Conservation (phyloP, 2,329 filamentous ascomycete genomes). For the Colletotrichum incanum region DNA sequence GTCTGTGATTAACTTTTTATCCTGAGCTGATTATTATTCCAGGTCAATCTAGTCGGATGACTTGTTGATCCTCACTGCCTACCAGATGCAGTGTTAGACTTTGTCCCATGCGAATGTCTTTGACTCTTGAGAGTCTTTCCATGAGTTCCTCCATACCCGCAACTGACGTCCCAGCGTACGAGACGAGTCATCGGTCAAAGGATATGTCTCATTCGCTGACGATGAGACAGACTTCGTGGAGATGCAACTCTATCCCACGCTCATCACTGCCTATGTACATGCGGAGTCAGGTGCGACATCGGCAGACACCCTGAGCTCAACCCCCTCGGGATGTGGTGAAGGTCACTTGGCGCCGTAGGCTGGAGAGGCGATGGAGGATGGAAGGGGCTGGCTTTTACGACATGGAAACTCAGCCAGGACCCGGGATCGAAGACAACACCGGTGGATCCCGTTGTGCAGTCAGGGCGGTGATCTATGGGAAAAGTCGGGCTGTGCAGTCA, state of each 20-base stretch:
- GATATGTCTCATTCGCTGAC: conserved; percentile 21
- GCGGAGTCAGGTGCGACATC: conserved; percentile 31
- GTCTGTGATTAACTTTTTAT: neutral
- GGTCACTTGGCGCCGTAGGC: conserved; percentile 4
- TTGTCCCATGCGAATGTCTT: neutral
- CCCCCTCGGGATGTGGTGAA: conserved; percentile 23
- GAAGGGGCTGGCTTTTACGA: conserved; percentile 32
- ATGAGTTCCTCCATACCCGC: neutral
- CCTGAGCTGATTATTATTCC: neutral
- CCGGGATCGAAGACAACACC: neutral
- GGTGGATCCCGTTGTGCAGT: conserved; percentile 28
- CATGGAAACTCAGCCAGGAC: conserved; percentile 20
- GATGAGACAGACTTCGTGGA: neutral
- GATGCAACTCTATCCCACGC: conserved; percentile 8
- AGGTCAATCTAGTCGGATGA: neutral
- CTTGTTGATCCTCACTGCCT: neutral
- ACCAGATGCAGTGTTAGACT: neutral
- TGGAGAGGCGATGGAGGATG: neutral
- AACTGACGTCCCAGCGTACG: conserved; percentile 16
- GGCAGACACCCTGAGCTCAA: conserved; percentile 27
- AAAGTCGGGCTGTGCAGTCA: conserved; percentile 32
- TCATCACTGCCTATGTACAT: neutral
- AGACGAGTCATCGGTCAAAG: conserved; percentile 37
- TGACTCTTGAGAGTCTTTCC: neutral
- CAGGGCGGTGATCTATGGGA: conserved; percentile 30